phyloP scores from a whole-genome alignment of 2,329 filamentous ascomycete genomes.

The Xylaria sp. region DNA sequence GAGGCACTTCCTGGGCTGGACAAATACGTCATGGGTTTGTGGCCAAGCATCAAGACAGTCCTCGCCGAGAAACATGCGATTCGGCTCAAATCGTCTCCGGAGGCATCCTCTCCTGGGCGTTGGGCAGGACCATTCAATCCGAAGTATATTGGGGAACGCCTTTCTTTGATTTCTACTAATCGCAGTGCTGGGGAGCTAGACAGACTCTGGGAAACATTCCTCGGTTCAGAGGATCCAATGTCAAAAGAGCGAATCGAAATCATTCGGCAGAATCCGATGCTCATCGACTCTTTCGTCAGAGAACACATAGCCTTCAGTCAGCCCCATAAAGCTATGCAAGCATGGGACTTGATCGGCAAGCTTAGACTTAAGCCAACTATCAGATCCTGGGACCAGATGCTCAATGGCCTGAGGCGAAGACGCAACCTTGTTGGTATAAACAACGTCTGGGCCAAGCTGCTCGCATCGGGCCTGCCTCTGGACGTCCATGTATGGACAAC shows the following conservation, averaged over 20 bases:
- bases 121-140: conserved; percentile 3
- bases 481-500: conserved; percentile 66
- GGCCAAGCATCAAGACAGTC: no score
- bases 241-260: conserved; percentile 16
- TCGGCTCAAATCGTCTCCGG: not conserved
- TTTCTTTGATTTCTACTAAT: conserved; percentile 17
- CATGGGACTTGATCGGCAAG: conserved; percentile 27
- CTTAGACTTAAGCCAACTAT: conserved; percentile 53
- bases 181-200: conserved; percentile 23
- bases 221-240: conserved; percentile 17
- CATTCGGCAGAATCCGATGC: conserved; percentile 20
- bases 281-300: conserved; percentile 31
- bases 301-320: conserved; percentile 26
- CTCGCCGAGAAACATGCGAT: no score
- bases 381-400: conserved; percentile 67
- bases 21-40: no score
- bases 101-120: not conserved
- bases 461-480: conserved; percentile 51
- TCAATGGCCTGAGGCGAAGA: conserved; percentile 61
- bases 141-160: conserved; percentile 11
- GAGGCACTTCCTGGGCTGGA: not conserved
- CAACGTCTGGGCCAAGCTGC: conserved; percentile 62
- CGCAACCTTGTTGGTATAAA: conserved; percentile 56
- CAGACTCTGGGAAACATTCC: conserved; percentile 26
- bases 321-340: conserved; percentile 26